A percentile compares a stretch with the other conserved stretches of the same genome.
Evolutionary conservation across 192 early-diverging fungal genomes (phyloP).

Genomic region (Cladochytrium replicatum): DNA sequence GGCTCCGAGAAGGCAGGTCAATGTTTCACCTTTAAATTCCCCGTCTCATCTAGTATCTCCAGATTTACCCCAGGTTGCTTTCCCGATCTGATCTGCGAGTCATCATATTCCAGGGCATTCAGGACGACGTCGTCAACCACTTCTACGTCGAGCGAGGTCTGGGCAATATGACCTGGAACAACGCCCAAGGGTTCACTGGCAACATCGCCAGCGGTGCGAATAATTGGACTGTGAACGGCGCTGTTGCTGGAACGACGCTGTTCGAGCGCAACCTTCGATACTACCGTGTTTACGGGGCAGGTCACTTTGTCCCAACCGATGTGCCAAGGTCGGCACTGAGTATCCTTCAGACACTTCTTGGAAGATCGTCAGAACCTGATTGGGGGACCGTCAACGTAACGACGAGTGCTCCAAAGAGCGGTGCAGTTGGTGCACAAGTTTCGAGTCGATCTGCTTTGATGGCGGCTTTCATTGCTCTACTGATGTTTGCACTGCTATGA

Average conservation of each 20-base stretch:
- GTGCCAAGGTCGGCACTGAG: conserved; percentile 20
- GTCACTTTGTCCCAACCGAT: conserved; percentile 59
- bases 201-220: background rate
- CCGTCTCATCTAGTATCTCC: too few relatives aligned
- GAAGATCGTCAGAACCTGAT: too few relatives aligned
- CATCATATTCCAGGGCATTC: conserved; percentile 4
- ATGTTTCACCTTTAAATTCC: background rate
- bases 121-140: conserved; percentile 1
- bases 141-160: conserved; percentile 35
- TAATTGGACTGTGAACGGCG: conserved; percentile 15
- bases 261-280: conserved; percentile 40
- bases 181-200: conserved; percentile 35
- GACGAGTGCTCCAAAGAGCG: too few relatives aligned
- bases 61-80: too few relatives aligned
- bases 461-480: too few relatives aligned
- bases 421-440: too few relatives aligned
- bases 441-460: too few relatives aligned
- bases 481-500: too few relatives aligned
- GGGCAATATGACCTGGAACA: conserved; percentile 35
- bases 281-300: conserved; percentile 43
- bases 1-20: background rate
- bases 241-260: conserved; percentile 28
- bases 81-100: background rate
- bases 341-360: background rate
- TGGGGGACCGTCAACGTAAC: too few relatives aligned